Evolutionary conservation across 208 protist genomes (phyloP), one percentile per base, ranked within the genome.

Genomic region (Balamuthia mandrillaris): DNA sequence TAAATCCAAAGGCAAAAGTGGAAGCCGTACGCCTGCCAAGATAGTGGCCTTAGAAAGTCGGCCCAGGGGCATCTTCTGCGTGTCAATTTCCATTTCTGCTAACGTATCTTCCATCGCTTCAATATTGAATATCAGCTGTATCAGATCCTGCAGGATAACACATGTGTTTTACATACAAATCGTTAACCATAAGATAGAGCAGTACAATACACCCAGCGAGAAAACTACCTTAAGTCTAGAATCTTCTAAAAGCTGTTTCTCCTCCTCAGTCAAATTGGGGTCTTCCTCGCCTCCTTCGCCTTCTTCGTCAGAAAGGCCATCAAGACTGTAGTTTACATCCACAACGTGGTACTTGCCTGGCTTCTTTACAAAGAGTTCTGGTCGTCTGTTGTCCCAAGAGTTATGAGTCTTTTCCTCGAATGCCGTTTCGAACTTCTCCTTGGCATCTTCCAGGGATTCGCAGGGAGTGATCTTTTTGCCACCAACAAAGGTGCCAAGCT

Each of bases 51-150:
- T 44, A 29, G 65, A 75, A 10, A 75, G 65, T n/a, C 65, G 65
- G 33, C 89, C 89, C 18, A 88, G 54, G 29, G 88, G 88, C 86
- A 89, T 82, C 41, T 90, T 85, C 44, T 65, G 58, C 37, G 87
- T 47, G 68, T 88, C 82, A 45, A 88, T 88, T 35, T 88, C 86
- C 58, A 88, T 54, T 42, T 88, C 86, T 5, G 52, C 42, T 66
- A 86, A 63, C 52, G 39, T 77, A 37, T 81, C 60, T 39, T 54
- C 39, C 61, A 78, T 78, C 42, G 31, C 45, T 31, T 70, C 35
- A 42, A 78, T 60, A 60, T 86, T 68, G 58, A 86, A 86, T 41
- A 86, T 72, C 42, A 86, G 68, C 3, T 45, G 44, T 10, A 86
- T 1, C 54, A 86, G 14, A 18, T 86, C 24, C 63, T 86, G 81